phyloP scores from a whole-genome alignment of 148 eudicot species.

The Rhododendron griersonianum region DNA sequence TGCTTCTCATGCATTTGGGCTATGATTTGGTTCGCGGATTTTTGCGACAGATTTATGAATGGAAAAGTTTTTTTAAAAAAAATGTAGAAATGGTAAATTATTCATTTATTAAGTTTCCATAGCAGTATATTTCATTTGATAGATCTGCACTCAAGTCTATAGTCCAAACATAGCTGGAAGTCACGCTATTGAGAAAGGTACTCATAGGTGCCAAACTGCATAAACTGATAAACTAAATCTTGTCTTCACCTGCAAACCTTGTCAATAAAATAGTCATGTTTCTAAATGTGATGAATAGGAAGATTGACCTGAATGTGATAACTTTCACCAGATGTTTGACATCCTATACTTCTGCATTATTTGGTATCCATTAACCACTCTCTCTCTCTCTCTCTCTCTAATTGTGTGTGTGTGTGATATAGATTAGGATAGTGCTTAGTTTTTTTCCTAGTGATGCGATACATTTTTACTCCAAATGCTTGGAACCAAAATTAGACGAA shows the following conservation, averaged over 20 bases:
- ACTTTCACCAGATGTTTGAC: neutral
- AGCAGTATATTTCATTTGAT: neutral
- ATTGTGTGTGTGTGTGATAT: no score
- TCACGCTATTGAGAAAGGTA: neutral
- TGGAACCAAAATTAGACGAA: neutral
- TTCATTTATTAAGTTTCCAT: neutral
- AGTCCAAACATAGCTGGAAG: neutral
- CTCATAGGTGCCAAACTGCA: neutral
- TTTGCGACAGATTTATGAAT: neutral
- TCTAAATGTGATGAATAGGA: neutral
- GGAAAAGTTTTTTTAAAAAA: neutral
- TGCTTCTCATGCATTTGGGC: constrained; percentile 6
- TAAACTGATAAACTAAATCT: neutral
- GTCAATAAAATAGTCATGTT: neutral
- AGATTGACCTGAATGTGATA: neutral
- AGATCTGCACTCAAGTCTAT: neutral
- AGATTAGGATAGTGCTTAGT: no score
- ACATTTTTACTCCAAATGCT: no score
- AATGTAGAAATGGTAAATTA: neutral
- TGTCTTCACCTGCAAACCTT: neutral
- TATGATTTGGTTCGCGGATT: neutral
- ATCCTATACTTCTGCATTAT: neutral
- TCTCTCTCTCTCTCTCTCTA: neutral
- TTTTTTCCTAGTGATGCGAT: no score
- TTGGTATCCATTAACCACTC: neutral